These are phyloP conservation scores for Knoxdaviesia proteae DNA, from an alignment of 2,329 filamentous ascomycete species.

Conservation along the genomic window DNA sequence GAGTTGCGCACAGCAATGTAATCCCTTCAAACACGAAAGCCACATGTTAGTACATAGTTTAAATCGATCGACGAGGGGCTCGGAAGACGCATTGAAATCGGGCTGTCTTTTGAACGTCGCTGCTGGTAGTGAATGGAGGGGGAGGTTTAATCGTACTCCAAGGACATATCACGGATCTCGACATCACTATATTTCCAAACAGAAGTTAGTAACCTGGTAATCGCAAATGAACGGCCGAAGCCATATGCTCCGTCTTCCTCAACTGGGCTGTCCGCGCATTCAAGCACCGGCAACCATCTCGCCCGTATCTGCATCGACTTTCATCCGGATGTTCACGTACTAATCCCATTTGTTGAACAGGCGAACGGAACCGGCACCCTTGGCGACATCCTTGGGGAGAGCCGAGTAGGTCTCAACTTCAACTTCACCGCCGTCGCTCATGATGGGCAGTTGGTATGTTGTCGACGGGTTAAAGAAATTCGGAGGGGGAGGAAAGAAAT, in stretches of 20 bases:
- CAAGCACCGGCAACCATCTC: no score
- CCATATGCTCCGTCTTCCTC: no score
- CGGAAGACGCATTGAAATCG: no score
- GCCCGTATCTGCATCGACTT: no score
- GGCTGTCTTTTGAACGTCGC: background rate
- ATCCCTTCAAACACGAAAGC: conserved; percentile 40
- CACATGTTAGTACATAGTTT: background rate
- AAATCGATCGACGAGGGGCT: background rate
- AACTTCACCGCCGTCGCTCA: conserved; percentile 91
- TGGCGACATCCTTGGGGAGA: conserved; percentile 81
- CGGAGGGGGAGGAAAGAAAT: no score
- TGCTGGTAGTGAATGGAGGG: background rate
- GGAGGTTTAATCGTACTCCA: conserved; percentile 51
- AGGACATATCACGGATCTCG: conserved; percentile 97
- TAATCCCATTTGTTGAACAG: conserved; percentile 97
- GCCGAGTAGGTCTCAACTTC: conserved; percentile 60
- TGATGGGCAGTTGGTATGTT: conserved; percentile 25
- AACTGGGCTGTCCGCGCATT: no score
- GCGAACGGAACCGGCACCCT: conserved; percentile 83
- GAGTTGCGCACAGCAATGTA: conserved; percentile 94
- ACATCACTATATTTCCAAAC: conserved; percentile 37
- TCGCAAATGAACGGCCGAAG: no score
- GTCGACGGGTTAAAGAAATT: no score
- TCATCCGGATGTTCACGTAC: conserved; percentile 3
- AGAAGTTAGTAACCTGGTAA: no score